Conservation (phyloP, 345 rosid genomes). For the Trapa bicornis region DNA sequence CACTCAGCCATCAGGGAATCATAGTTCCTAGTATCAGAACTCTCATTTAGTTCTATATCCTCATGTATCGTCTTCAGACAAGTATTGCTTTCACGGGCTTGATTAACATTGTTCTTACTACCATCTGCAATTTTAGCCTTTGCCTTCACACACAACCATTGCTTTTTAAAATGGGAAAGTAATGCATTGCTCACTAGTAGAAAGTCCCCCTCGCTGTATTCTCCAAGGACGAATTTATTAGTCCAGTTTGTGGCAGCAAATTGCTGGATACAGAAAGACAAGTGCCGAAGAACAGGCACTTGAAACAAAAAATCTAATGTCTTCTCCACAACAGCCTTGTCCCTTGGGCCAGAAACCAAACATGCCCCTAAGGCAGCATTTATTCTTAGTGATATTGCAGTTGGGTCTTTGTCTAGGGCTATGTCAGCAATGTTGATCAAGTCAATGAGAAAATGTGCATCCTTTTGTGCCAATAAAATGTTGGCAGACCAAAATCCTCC, state of each 20-base stretch:
- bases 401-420: constrained; percentile 22
- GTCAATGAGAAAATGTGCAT: constrained; percentile 36
- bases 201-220: constrained; percentile 40
- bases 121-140: constrained; percentile 27
- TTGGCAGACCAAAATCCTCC: constrained; percentile 81
- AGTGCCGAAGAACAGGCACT: constrained; percentile 38
- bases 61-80: constrained; percentile 70
- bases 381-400: constrained; percentile 22
- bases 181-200: constrained; percentile 32
- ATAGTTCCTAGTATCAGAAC: constrained; percentile 17
- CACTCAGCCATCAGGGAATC: constrained; percentile 41
- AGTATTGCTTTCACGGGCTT: constrained; percentile 19
- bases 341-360: constrained; percentile 59
- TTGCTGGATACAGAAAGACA: constrained; percentile 25
- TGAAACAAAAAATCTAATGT: constrained; percentile 50
- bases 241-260: constrained; percentile 27
- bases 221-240: constrained; percentile 28
- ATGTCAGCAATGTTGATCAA: constrained; percentile 39
- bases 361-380: constrained; percentile 47
- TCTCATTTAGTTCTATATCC: constrained; percentile 37
- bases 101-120: constrained; percentile 10
- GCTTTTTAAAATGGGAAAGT: constrained; percentile 50
- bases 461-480: constrained; percentile 60
- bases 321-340: constrained; percentile 41
- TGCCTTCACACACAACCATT: constrained; percentile 58